Evolutionary conservation across 1,284 basidiomycete genomes (phyloP).

Genomic region (Cryptococcus hybrid): DNA sequence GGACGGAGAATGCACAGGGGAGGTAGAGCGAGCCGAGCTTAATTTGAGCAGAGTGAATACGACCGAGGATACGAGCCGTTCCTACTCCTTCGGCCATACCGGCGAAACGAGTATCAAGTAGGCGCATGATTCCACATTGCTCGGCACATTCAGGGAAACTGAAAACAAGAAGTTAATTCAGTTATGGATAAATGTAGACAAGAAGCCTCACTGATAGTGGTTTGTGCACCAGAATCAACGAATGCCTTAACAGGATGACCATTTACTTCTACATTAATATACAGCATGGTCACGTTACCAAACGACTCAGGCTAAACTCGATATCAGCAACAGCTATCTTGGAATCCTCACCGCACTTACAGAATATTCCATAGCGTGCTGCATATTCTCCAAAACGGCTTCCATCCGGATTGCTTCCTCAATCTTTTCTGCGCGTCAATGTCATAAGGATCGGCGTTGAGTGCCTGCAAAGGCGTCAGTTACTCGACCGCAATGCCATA

Average conservation of each 20-base stretch:
- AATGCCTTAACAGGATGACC: constrained; percentile 89
- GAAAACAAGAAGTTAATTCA: not conserved
- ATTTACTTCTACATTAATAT: constrained; percentile 78
- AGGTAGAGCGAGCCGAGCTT: constrained; percentile 80
- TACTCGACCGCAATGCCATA: not conserved
- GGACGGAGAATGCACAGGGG: constrained; percentile 90
- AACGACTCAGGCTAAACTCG: constrained; percentile 76
- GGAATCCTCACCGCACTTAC: constrained; percentile 21
- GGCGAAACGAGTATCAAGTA: constrained; percentile 81
- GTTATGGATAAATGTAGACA: not conserved
- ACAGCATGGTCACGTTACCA: constrained; percentile 94
- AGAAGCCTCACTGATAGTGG: constrained; percentile 80
- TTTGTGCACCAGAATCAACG: constrained; percentile 95
- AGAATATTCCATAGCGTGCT: constrained; percentile 85
- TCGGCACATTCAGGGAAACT: constrained; percentile 98
- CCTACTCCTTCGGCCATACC: constrained; percentile 96
- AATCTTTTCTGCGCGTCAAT: constrained; percentile 87
- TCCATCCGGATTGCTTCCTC: constrained; percentile 92
- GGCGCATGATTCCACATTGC: constrained; percentile 88
- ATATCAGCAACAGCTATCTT: constrained; percentile 1
- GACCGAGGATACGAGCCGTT: constrained; percentile 89
- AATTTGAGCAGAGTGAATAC: constrained; percentile 90
- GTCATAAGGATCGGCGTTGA: constrained; percentile 85
- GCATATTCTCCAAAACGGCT: constrained; percentile 85
- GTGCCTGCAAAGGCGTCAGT: constrained; percentile 46